Evolutionary conservation across 345 rosid genomes (phyloP).

Genomic region (Sisymbrium irio): DNA sequence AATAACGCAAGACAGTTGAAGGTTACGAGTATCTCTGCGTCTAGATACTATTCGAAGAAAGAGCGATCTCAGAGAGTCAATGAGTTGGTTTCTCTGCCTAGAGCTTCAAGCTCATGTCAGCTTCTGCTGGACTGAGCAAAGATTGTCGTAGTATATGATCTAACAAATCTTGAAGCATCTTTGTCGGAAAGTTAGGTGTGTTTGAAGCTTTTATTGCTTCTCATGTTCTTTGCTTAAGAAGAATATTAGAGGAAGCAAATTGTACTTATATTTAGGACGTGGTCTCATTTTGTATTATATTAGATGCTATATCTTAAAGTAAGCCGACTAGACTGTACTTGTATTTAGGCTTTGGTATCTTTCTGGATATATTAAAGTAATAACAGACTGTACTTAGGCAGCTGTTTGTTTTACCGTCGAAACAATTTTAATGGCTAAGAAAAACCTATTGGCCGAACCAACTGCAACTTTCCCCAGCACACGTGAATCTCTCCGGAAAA

Average conservation of each 20-base stretch:
- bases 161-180: background rate
- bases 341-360: background rate
- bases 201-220: background rate
- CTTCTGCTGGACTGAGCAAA: background rate
- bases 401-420: too few relatives aligned
- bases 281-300: background rate
- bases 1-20: background rate
- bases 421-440: too few relatives aligned
- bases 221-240: background rate
- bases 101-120: background rate
- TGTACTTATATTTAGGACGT: background rate
- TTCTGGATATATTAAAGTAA: too few relatives aligned
- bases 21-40: background rate
- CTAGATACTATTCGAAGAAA: background rate
- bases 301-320: background rate
- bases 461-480: background rate
- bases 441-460: background rate
- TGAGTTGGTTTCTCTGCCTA: background rate
- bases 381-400: too few relatives aligned
- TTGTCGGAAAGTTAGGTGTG: background rate
- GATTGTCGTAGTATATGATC: background rate
- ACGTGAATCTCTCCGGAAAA: slow-evolving; percentile 3
- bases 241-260: background rate
- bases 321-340: background rate
- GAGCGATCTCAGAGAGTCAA: background rate